These are phyloP conservation scores for Plasmodium gaboni DNA, from an alignment of 169 alveolate genomes.

Conservation along the genomic window DNA sequence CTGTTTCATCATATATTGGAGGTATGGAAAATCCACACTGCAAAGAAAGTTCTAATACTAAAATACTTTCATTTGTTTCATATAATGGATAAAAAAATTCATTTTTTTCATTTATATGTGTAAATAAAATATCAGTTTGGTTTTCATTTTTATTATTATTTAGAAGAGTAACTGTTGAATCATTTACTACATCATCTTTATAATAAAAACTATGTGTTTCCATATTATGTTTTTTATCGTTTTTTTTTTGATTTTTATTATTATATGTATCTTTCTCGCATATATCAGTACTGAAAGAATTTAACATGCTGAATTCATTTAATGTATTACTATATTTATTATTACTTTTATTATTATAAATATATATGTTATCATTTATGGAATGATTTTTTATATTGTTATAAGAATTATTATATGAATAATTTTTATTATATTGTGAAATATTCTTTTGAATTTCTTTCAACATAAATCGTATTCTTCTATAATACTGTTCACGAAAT, in stretches of 20 bases:
- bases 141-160: no score
- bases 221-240: not conserved
- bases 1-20: constrained; percentile 83
- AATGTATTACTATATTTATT: not conserved
- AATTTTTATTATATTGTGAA: constrained; percentile 1
- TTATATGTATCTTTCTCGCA: not conserved
- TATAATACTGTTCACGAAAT: constrained; percentile 67
- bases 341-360: not conserved
- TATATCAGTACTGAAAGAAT: not conserved
- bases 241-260: not conserved
- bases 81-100: constrained; percentile 47
- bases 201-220: not conserved
- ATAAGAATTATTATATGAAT: not conserved
- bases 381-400: not conserved
- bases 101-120: not conserved
- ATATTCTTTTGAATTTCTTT: constrained; percentile 27
- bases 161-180: not conserved
- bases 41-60: constrained; percentile 63
- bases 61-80: constrained; percentile 34
- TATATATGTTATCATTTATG: not conserved
- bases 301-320: not conserved
- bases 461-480: constrained; percentile 37
- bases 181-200: not conserved
- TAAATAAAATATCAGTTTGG: not conserved
- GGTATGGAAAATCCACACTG: constrained; percentile 84